A percentile compares a stretch with the other conserved stretches of the same genome.
Conservation (phyloP, 805 yeast genomes). For the fission yeast (Schizosaccharomyces pombe) region ASM294v3 CU329670.1:4126001-4126500, state of each 20-base stretch:
- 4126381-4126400: not conserved
- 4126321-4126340: not conserved
- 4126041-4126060: conserved; percentile 3
- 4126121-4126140: not conserved
- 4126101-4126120: not conserved
- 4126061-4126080: not conserved
- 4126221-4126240: not conserved
- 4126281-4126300: not conserved
- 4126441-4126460: not conserved
- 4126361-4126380: conserved; percentile 3
- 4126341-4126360: not conserved
- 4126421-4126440: not conserved
- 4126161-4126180: conserved; percentile 1
- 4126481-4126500: not conserved
- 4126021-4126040: not conserved
- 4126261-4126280: conserved; percentile 1
- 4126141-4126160: not conserved
- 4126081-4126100: not conserved
- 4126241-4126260: not conserved
- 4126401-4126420: not conserved
- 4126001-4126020: not conserved
- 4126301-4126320: not conserved
- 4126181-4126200: conserved; percentile 3
- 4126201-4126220: not conserved
- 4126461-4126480: not conserved